Base-by-base conservation (phyloP, 345 rosid species). In the Citrus australasica region DNA sequence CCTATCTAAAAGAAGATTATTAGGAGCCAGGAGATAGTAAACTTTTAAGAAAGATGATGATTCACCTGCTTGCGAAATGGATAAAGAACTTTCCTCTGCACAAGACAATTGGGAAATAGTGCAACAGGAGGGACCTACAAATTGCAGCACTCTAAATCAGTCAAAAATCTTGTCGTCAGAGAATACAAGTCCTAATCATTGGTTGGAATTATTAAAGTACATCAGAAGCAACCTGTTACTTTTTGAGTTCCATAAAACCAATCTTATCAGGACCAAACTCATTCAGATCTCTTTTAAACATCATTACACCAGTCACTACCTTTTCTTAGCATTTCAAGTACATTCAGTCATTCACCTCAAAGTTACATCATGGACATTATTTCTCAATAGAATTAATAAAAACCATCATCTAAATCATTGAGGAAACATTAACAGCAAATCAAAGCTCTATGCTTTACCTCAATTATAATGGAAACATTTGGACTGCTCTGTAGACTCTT, bases 111-210 rank as follows among this genome's bases (percentile, higher is more conserved):
- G 25, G 99, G 99, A 22, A 95, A 78, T 6, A 91, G 8, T 27
- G 96, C 95, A 82, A 91, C 86, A n/a, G 97, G 98, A 75, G 98
- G 94, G 73, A 95, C 94, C 98, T 95, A 82, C 42, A 76, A 69
- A 79, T 40, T 67, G 80, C 6, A 53, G 21, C 19, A 64, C 63
- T 10, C 70, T 77, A 71, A 60, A 80, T 83, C 78, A 71, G 75
- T 67, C 24, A 35, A 82, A 33, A 24, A 51, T 64, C 32, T 71
- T 56, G 35, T 67, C 67, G 30, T 65, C 48, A 67, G 48, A 28
- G 8, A 60, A 68, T 67, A 37, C 71, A 63, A 32, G 4, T 7
- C 14, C 53, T 64, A 5, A 63, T 46, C 51, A 35, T 13, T 37
- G n/a, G 33, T 51, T 30, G 48, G 62, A 76, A 71, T 30, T 65